Conservation (phyloP, 2,329 filamentous ascomycete species). For the Epichloe gansuensis region DNA sequence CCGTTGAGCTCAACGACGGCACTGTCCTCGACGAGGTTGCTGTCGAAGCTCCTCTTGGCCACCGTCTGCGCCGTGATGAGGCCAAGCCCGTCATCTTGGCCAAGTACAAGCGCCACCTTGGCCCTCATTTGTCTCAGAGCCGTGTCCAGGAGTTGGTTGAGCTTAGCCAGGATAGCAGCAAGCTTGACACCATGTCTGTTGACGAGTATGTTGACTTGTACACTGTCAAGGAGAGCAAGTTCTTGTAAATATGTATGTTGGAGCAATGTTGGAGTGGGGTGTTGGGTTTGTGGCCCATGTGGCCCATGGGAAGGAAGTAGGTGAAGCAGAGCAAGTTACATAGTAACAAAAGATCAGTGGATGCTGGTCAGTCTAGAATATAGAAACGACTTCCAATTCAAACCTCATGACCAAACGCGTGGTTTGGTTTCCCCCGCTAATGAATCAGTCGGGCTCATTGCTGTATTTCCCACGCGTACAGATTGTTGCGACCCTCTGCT, state of each 20-base stretch:
- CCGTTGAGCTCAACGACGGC: conserved; percentile 88
- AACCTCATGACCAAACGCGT: too few relatives aligned
- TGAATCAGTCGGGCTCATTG: too few relatives aligned
- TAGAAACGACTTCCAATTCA: too few relatives aligned
- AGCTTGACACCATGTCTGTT: conserved; percentile 68
- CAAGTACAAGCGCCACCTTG: conserved; percentile 90
- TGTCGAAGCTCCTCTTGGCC: conserved; percentile 88
- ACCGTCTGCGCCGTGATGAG: conserved; percentile 83
- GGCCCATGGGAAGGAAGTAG: too few relatives aligned
- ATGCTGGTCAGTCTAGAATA: too few relatives aligned
- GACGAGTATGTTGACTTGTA: conserved; percentile 92
- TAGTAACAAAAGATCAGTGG: too few relatives aligned
- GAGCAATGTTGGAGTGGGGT: too few relatives aligned
- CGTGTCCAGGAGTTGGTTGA: conserved; percentile 75
- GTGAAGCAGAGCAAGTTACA: too few relatives aligned
- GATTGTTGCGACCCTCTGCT: too few relatives aligned
- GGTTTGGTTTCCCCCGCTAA: too few relatives aligned
- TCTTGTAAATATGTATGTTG: conserved; percentile 19
- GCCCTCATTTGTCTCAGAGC: conserved; percentile 65
- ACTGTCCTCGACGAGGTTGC: conserved; percentile 82
- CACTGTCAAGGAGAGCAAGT: conserved; percentile 49
- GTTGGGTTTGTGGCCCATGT: too few relatives aligned
- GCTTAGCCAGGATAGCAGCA: conserved; percentile 62
- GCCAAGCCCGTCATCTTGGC: conserved; percentile 93
- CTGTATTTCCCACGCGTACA: too few relatives aligned